Conservation (phyloP, 2,329 filamentous ascomycete genomes). For the Trichoderma sp. region DNA sequence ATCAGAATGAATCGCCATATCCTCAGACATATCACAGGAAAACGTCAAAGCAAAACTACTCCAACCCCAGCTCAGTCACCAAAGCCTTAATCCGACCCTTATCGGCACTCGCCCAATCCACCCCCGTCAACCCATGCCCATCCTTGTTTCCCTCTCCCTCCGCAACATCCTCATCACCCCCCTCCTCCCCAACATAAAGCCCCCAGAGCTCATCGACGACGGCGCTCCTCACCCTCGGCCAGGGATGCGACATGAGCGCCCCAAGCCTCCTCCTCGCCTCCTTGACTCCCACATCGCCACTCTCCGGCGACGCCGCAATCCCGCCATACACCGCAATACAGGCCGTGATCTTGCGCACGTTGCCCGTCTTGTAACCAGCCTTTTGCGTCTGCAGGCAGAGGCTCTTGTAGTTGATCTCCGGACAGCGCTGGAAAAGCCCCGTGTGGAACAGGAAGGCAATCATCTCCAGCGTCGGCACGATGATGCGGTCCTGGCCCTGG, state of each 20-base stretch:
- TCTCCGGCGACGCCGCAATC: conserved; percentile 51
- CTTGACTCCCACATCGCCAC: conserved; percentile 42
- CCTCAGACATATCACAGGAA: too few species aligned
- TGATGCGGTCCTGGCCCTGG: conserved; percentile 66
- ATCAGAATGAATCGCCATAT: not conserved
- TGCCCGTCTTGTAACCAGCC: conserved; percentile 79
- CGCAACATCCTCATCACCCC: conserved; percentile 21
- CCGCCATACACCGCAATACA: conserved; percentile 79
- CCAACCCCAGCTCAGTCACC: conserved; percentile 49
- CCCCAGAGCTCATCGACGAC: conserved; percentile 65
- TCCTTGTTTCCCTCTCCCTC: conserved; percentile 29
- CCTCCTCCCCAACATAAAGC: conserved; percentile 37
- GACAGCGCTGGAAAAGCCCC: conserved; percentile 49
- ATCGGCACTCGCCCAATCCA: conserved; percentile 61
- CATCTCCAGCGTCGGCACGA: conserved; percentile 76
- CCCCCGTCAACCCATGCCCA: conserved; percentile 49
- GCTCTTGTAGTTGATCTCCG: conserved; percentile 50
- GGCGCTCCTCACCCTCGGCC: conserved; percentile 68
- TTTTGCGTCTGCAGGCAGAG: conserved; percentile 75
- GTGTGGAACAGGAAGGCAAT: conserved; percentile 75
- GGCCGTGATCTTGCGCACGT: conserved; percentile 78
- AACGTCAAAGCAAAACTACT: conserved; percentile 20
- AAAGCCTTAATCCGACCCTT: conserved; percentile 49
- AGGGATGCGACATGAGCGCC: conserved; percentile 77
- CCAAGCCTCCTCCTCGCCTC: conserved; percentile 69